phyloP scores from a whole-genome alignment of 805 yeast genomes.

The Saccharomycopsis babjevae region DNA sequence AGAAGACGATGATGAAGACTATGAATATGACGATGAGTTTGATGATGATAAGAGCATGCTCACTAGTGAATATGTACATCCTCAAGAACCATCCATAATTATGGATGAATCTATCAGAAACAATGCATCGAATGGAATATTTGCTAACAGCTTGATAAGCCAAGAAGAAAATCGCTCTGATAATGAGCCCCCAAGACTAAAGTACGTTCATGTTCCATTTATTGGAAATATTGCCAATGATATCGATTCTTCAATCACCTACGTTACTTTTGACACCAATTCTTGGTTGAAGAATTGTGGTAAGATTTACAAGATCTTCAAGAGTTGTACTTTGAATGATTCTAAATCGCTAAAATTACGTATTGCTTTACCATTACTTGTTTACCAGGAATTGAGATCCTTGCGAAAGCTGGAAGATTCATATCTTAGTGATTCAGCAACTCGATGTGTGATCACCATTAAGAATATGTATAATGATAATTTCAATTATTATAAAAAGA shows the following conservation, averaged over 20 bases:
- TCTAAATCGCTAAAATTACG: slow-evolving; percentile 7
- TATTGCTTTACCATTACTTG: slow-evolving; percentile 44
- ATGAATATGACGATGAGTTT: slow-evolving; percentile 18
- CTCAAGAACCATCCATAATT: not conserved
- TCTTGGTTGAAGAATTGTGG: slow-evolving; percentile 80
- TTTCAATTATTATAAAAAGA: slow-evolving; percentile 8
- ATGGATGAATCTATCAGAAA: slow-evolving; percentile 1
- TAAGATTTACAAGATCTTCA: slow-evolving; percentile 56
- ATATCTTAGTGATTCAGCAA: slow-evolving; percentile 68
- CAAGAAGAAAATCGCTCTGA: slow-evolving; percentile 1
- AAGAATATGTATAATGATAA: slow-evolving; percentile 50
- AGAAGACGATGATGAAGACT: slow-evolving; percentile 9
- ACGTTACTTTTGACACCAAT: slow-evolving; percentile 63
- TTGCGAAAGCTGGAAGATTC: slow-evolving; percentile 62
- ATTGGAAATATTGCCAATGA: slow-evolving; percentile 45
- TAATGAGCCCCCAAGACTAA: not conserved
- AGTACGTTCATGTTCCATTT: slow-evolving; percentile 16
- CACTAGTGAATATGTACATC: slow-evolving; percentile 1
- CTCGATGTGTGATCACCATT: slow-evolving; percentile 65
- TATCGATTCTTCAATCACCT: slow-evolving; percentile 48
- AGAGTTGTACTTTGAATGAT: slow-evolving; percentile 41
- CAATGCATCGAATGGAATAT: not conserved
- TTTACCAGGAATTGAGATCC: slow-evolving; percentile 68
- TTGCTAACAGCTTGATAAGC: not conserved
- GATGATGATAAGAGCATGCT: not conserved